phyloP scores from a whole-genome alignment of 306 rosid species.

The Vigna angularis region DNA sequence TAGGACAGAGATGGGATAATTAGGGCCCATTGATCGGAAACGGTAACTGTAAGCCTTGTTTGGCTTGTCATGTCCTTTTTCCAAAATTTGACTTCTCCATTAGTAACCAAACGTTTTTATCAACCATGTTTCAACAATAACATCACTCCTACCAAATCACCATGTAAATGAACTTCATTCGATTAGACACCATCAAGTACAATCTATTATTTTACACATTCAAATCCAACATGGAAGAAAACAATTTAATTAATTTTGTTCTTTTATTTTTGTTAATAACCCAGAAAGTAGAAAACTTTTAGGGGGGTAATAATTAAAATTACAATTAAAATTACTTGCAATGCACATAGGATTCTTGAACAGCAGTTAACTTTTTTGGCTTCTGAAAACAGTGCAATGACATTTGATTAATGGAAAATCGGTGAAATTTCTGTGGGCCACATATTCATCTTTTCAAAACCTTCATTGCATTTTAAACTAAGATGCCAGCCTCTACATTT shows the following conservation, averaged over 20 bases:
- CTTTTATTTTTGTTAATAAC: too few species aligned
- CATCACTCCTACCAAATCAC: constrained; percentile 13
- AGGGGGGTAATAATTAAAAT: neutral
- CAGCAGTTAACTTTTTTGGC: neutral
- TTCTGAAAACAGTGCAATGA: neutral
- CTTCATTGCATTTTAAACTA: constrained; percentile 10
- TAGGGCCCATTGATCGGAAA: too few species aligned
- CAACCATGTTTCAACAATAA: constrained; percentile 1
- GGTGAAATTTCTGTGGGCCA: constrained; percentile 12
- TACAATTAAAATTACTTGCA: neutral
- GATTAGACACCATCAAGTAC: neutral
- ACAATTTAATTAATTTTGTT: too few species aligned
- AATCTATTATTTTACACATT: too few species aligned
- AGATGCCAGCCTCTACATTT: constrained; percentile 17
- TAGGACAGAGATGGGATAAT: too few species aligned
- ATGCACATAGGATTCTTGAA: constrained; percentile 21
- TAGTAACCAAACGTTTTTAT: neutral
- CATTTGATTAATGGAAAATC: neutral
- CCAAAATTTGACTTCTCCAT: neutral
- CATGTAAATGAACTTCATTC: neutral
- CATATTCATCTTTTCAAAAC: constrained; percentile 11
- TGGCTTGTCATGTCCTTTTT: constrained; percentile 1
- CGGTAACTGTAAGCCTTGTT: neutral
- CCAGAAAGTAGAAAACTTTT: too few species aligned
- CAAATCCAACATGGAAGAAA: too few species aligned